These are phyloP conservation scores for Verticillium isaacii DNA, from an alignment of 2,329 filamentous ascomycete genomes.

Conservation along the genomic window DNA sequence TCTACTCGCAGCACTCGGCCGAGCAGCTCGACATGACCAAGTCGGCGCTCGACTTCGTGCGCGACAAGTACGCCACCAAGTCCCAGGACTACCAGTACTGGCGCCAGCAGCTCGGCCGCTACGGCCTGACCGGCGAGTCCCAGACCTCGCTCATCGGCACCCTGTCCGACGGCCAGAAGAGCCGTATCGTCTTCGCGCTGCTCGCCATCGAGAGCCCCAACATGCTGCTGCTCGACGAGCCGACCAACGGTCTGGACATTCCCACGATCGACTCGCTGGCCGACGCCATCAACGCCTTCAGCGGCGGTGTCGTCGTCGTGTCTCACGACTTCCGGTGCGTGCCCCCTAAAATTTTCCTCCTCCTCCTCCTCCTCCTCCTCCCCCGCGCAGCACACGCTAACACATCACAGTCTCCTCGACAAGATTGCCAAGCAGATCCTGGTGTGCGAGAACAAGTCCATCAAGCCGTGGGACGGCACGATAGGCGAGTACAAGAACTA, in stretches of 20 bases:
- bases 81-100: conserved; percentile 99
- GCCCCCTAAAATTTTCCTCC: not conserved
- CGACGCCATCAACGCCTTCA: conserved; percentile 95
- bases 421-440: conserved; percentile 99
- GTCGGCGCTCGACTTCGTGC: conserved; percentile 94
- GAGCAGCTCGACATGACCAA: conserved; percentile 98
- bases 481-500: conserved; percentile 98
- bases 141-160: conserved; percentile 98
- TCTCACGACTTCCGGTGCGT: conserved; percentile 97
- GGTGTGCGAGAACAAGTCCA: conserved; percentile 97
- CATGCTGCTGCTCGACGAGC: conserved; percentile 97
- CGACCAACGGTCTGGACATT: conserved; percentile 98
- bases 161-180: conserved; percentile 95
- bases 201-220: conserved; percentile 94
- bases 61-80: conserved; percentile 85
- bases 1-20: conserved; percentile 98
- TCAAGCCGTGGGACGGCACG: conserved; percentile 79
- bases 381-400: conserved; percentile 13
- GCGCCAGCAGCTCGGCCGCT: conserved; percentile 93
- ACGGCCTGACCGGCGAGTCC: conserved; percentile 86
- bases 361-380: not conserved
- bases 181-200: conserved; percentile 94
- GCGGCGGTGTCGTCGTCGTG: conserved; percentile 94
- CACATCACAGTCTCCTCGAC: conserved; percentile 71
- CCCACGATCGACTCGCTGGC: conserved; percentile 96